Evolutionary conservation across 2,329 filamentous ascomycete species (phyloP).

Genomic region (Cytospora piceae): DNA sequence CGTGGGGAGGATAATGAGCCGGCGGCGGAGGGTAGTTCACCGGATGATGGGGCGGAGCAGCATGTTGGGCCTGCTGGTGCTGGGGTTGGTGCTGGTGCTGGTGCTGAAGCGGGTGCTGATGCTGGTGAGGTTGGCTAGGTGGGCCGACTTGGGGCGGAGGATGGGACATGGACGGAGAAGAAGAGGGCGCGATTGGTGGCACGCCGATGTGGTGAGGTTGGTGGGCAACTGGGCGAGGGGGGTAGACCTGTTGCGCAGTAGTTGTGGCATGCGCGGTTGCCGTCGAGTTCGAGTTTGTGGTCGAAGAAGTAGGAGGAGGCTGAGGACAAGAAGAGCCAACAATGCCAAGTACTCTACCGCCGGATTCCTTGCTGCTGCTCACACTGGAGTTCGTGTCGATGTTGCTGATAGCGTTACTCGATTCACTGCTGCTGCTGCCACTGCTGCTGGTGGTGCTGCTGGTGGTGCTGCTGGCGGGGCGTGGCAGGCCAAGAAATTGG

Average conservation of each 20-base stretch:
- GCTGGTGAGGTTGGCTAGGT: constrained; percentile 28
- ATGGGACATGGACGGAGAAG: constrained; percentile 29
- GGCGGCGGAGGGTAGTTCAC: constrained; percentile 22
- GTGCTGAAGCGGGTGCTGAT: constrained; percentile 25
- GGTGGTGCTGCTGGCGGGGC: constrained; percentile 19
- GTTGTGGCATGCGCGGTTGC: constrained; percentile 15
- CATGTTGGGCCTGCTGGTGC: constrained; percentile 24
- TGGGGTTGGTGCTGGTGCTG: constrained; percentile 29
- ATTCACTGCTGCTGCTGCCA: not conserved
- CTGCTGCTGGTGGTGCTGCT: not conserved
- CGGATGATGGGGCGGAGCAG: constrained; percentile 25
- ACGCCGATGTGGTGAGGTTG: constrained; percentile 10
- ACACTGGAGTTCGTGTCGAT: constrained; percentile 7
- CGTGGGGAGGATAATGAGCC: constrained; percentile 31
- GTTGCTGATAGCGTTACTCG: constrained; percentile 12
- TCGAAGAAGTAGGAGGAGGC: constrained; percentile 7
- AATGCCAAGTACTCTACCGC: constrained; percentile 26
- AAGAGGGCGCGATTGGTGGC: constrained; percentile 19
- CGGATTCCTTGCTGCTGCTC: constrained; percentile 5
- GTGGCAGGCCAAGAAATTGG: not conserved
- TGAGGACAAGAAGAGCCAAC: not conserved
- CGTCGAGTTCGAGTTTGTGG: constrained; percentile 11
- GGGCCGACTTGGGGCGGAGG: constrained; percentile 25
- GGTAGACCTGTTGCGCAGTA: not conserved
- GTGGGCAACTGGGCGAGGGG: constrained; percentile 3